Percentiles rank a stretch among this genome's conserved stretches.
phyloP scores from a whole-genome alignment of 1,284 basidiomycete species.

The Polyporus tsugae region DNA sequence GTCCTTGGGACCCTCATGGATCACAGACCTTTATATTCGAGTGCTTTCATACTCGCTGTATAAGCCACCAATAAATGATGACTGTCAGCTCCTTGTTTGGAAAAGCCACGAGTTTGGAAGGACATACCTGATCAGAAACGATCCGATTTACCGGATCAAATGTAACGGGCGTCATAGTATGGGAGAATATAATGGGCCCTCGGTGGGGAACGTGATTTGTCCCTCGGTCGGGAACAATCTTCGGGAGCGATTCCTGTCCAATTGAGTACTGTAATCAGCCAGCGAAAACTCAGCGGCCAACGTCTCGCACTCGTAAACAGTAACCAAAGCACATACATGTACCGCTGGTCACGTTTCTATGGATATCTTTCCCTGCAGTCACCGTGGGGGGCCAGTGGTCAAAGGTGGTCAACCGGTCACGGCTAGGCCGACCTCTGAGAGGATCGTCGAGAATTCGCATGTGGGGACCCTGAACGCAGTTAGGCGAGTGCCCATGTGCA shows the following conservation, averaged over 20 bases:
- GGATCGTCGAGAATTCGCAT: too few relatives aligned
- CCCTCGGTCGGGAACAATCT: neutral
- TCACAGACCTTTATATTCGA: too few relatives aligned
- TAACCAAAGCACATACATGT: too few relatives aligned
- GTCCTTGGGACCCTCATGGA: neutral
- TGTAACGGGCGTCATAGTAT: neutral
- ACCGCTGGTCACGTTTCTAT: too few relatives aligned
- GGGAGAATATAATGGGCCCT: neutral
- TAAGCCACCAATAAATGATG: neutral
- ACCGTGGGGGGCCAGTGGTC: too few relatives aligned
- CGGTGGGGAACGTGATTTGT: neutral
- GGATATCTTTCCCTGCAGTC: too few relatives aligned
- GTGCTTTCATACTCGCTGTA: too few relatives aligned
- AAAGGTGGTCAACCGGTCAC: too few relatives aligned
- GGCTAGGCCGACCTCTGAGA: too few relatives aligned
- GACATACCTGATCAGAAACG: conserved; percentile 1
- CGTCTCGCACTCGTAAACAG: too few relatives aligned
- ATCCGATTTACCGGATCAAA: neutral
- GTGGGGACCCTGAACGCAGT: too few relatives aligned
- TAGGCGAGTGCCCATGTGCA: too few relatives aligned
- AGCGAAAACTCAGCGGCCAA: neutral
- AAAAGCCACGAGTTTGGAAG: neutral
- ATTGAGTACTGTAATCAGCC: neutral
- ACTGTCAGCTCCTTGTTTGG: neutral
- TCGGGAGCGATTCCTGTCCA: neutral